These are phyloP conservation scores for Penicillium sp. DNA, from an alignment of 2,329 filamentous ascomycete species.

Conservation along the genomic window DNA sequence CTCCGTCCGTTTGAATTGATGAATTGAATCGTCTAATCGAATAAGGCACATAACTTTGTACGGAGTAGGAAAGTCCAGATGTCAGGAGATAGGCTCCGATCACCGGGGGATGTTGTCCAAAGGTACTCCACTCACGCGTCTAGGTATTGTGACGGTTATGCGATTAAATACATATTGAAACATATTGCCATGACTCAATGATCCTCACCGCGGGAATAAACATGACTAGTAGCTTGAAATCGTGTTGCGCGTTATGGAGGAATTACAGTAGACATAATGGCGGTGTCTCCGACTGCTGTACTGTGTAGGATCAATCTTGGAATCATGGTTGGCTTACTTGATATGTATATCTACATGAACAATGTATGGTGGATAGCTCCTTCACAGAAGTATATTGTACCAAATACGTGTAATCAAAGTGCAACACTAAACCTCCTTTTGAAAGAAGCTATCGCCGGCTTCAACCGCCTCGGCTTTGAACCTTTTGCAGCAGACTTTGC, in stretches of 20 bases:
- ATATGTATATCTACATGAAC: not conserved
- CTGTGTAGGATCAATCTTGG: too few relatives aligned
- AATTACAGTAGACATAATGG: too few relatives aligned
- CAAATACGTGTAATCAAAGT: conserved; percentile 8
- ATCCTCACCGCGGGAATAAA: not conserved
- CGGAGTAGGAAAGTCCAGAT: not conserved
- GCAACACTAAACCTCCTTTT: conserved; percentile 11
- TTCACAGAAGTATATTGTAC: not conserved
- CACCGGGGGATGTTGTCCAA: not conserved
- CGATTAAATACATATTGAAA: not conserved
- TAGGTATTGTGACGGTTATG: conserved; percentile 1
- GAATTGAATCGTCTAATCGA: not conserved
- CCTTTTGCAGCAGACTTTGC: conserved; percentile 14
- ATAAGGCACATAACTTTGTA: not conserved
- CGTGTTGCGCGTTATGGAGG: too few relatives aligned
- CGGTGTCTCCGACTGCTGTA: not conserved
- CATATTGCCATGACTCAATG: not conserved
- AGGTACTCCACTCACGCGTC: not conserved
- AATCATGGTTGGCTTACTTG: too few relatives aligned
- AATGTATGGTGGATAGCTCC: not conserved
- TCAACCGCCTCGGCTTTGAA: conserved; percentile 26
- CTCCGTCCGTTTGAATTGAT: not conserved
- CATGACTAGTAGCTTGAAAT: not conserved
- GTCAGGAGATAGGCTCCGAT: not conserved
- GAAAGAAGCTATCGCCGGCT: conserved; percentile 21